Evolutionary conservation across 768 basidiomycete genomes (phyloP).

Genomic region (Lentinula raphanica): DNA sequence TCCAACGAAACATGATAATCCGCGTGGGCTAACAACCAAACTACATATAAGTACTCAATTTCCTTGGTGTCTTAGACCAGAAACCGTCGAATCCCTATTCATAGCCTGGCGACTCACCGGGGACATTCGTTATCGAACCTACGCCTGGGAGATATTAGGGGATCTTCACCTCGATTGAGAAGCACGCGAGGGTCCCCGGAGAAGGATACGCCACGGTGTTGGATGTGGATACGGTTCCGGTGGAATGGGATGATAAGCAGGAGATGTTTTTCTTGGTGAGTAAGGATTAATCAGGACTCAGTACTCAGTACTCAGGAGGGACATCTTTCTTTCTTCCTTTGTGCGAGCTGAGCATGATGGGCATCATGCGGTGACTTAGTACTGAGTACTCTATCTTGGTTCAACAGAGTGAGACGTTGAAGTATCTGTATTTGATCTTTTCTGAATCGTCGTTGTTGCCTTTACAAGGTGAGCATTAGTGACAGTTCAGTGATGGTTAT

Average conservation of each 20-base stretch:
- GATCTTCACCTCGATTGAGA: slow-evolving; percentile 68
- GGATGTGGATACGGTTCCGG: slow-evolving; percentile 63
- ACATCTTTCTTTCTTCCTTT: no score
- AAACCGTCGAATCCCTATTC: slow-evolving; percentile 76
- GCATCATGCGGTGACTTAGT: no score
- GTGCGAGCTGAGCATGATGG: no score
- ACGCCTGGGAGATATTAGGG: slow-evolving; percentile 70
- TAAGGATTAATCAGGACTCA: no score
- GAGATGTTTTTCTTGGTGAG: slow-evolving; percentile 74
- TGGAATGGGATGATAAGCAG: slow-evolving; percentile 61
- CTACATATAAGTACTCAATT: no score
- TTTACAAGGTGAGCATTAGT: slow-evolving; percentile 43
- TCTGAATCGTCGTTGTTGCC: slow-evolving; percentile 54
- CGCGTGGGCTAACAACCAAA: no score
- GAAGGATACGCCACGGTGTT: slow-evolving; percentile 67
- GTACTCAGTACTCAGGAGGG: no score
- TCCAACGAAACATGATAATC: no score
- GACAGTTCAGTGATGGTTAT: slow-evolving; percentile 1
- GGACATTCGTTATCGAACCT: slow-evolving; percentile 54
- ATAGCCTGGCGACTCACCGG: slow-evolving; percentile 70
- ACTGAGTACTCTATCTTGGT: no score
- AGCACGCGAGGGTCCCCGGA: slow-evolving; percentile 49
- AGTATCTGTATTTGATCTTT: slow-evolving; percentile 74
- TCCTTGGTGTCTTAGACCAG: no score
- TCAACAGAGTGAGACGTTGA: slow-evolving; percentile 72